Evolutionary conservation across 257 asterid species (phyloP).

Genomic region (Craterostigma plantagineum): DNA sequence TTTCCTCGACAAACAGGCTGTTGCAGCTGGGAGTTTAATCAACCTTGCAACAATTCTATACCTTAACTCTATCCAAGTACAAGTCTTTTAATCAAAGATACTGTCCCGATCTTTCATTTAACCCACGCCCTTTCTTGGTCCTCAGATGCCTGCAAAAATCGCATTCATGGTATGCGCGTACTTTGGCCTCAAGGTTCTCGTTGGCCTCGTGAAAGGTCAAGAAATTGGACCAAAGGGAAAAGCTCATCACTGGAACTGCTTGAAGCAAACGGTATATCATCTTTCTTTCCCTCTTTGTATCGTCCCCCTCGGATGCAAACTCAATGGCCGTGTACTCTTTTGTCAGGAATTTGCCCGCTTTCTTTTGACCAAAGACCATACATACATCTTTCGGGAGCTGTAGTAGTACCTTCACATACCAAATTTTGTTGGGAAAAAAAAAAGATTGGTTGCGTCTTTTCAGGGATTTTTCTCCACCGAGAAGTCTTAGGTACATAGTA

Average conservation of each 20-base stretch:
- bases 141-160: constrained; percentile 58
- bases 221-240: constrained; percentile 70
- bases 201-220: constrained; percentile 62
- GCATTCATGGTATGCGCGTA: constrained; percentile 48
- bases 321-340: too few species aligned
- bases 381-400: too few species aligned
- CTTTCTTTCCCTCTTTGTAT: too few species aligned
- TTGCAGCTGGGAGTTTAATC: constrained; percentile 93
- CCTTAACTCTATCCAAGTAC: constrained; percentile 62
- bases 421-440: too few species aligned
- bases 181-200: constrained; percentile 66
- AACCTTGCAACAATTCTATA: constrained; percentile 78
- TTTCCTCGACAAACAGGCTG: constrained; percentile 29
- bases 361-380: too few species aligned
- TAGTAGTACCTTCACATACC: too few species aligned
- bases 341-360: too few species aligned
- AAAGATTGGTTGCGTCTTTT: too few species aligned
- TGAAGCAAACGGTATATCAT: constrained; percentile 7
- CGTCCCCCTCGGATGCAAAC: too few species aligned
- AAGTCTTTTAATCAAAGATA: constrained; percentile 11
- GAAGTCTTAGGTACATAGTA: too few species aligned
- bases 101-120: not conserved
- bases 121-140: constrained; percentile 7
- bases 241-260: constrained; percentile 84
- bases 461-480: too few species aligned